A percentile compares a stretch with the other conserved stretches of the same genome.
phyloP scores from a whole-genome alignment of 305 asterid species.

The Solanum hybrid region DNA sequence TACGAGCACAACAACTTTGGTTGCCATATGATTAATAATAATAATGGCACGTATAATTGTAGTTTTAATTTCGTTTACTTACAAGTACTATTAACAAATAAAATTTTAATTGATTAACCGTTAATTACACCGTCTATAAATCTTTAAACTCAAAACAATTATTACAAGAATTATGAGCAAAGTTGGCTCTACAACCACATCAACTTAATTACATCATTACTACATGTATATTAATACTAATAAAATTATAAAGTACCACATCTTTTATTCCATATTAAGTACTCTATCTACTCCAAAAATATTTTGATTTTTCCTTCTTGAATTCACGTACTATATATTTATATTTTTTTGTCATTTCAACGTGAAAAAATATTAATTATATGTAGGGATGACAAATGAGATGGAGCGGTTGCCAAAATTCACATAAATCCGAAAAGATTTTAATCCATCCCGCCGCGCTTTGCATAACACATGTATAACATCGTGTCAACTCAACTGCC shows the following conservation, averaged over 20 bases:
- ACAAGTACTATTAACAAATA: neutral
- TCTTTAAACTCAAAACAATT: neutral
- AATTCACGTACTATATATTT: neutral
- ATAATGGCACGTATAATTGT: neutral
- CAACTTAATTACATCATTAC: neutral
- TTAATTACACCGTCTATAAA: neutral
- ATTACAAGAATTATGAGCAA: neutral
- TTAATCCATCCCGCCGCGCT: neutral
- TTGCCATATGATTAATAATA: neutral
- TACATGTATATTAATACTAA: neutral
- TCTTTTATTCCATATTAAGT: neutral
- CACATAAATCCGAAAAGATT: too few relatives aligned
- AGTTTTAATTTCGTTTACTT: neutral
- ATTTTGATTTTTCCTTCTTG: neutral
- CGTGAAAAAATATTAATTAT: too few relatives aligned
- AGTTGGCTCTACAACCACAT: neutral
- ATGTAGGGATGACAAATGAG: neutral
- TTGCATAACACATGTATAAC: neutral
- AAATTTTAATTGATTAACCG: neutral
- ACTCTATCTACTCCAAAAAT: neutral
- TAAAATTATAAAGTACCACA: neutral
- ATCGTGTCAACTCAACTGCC: neutral
- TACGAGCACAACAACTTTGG: neutral
- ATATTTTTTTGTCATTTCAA: neutral
- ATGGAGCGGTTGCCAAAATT: neutral